phyloP scores from a whole-genome alignment of 1,139 yeast genomes.

The Scheffersomyces segobiensis region DNA sequence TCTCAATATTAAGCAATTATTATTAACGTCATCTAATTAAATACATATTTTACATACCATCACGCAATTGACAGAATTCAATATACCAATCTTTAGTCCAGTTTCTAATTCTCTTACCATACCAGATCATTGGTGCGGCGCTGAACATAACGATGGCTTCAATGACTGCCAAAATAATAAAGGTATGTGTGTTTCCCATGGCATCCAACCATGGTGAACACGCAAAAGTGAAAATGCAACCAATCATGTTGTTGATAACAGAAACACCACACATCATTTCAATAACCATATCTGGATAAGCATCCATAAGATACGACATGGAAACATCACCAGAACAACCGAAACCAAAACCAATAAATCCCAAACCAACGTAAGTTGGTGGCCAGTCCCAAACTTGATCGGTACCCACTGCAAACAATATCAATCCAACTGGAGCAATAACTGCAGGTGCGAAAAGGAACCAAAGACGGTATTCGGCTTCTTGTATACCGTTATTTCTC shows the following conservation, averaged over 20 bases:
- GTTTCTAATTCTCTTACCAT: constrained; percentile 36
- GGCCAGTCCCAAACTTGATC: constrained; percentile 32
- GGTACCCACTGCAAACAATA: constrained; percentile 39
- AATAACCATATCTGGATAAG: constrained; percentile 40
- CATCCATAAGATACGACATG: constrained; percentile 41
- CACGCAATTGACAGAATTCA: constrained; percentile 21
- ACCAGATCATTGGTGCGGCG: constrained; percentile 29
- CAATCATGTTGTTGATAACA: constrained; percentile 36
- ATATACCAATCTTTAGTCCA: constrained; percentile 36
- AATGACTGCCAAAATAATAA: constrained; percentile 36
- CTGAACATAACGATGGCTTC: constrained; percentile 28
- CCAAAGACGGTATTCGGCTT: constrained; percentile 38
- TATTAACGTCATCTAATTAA: not conserved
- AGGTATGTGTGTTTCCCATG: constrained; percentile 35
- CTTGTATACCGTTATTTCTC: constrained; percentile 35
- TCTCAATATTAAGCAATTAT: too few relatives aligned
- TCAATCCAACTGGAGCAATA: constrained; percentile 35
- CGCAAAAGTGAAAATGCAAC: constrained; percentile 41
- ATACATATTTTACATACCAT: constrained; percentile 10
- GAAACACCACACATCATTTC: constrained; percentile 41
- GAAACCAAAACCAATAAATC: constrained; percentile 37
- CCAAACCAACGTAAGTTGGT: constrained; percentile 36
- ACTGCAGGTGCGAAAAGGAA: constrained; percentile 37
- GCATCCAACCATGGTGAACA: constrained; percentile 39
- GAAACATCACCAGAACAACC: constrained; percentile 40